Evolutionary conservation across 805 yeast species (phyloP).

Genomic region (Saccharomycopsis sp.): DNA sequence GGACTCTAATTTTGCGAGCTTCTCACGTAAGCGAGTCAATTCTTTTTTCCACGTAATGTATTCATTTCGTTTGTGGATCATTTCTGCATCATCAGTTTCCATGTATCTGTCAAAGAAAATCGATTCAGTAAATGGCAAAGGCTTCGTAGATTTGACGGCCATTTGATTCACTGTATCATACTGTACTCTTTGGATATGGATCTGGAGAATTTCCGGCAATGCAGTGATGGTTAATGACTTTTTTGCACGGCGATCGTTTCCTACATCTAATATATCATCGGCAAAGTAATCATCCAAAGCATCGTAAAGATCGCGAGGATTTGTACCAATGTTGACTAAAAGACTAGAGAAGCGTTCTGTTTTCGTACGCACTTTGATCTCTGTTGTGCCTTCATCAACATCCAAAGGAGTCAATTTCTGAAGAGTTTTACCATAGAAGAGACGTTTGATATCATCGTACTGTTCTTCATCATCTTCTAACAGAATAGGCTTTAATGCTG

Average conservation of each 20-base stretch:
- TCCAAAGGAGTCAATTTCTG: slow-evolving; percentile 59
- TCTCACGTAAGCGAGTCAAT: slow-evolving; percentile 35
- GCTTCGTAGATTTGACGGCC: slow-evolving; percentile 78
- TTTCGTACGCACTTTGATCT: slow-evolving; percentile 39
- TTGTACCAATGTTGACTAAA: slow-evolving; percentile 80
- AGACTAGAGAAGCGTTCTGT: slow-evolving; percentile 75
- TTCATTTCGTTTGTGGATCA: slow-evolving; percentile 48
- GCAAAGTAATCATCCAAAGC: slow-evolving; percentile 79
- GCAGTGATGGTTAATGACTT: slow-evolving; percentile 65
- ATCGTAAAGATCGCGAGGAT: slow-evolving; percentile 83
- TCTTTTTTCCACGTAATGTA: slow-evolving; percentile 57
- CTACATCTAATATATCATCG: slow-evolving; percentile 62
- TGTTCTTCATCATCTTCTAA: slow-evolving; percentile 70
- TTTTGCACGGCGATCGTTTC: slow-evolving; percentile 63
- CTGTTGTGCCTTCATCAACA: too few species aligned
- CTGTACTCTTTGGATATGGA: slow-evolving; percentile 91
- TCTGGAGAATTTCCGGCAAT: slow-evolving; percentile 77
- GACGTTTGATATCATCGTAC: slow-evolving; percentile 65
- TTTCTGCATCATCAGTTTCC: slow-evolving; percentile 53
- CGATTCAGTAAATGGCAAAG: slow-evolving; percentile 70
- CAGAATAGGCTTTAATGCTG: slow-evolving; percentile 65
- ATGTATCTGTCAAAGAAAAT: slow-evolving; percentile 85
- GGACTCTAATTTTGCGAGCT: slow-evolving; percentile 29
- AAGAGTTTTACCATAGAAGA: slow-evolving; percentile 81
- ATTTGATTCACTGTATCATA: slow-evolving; percentile 67